Base-by-base conservation (phyloP, 768 basidiomycete species). In the Pisolithus marmoratus region DNA sequence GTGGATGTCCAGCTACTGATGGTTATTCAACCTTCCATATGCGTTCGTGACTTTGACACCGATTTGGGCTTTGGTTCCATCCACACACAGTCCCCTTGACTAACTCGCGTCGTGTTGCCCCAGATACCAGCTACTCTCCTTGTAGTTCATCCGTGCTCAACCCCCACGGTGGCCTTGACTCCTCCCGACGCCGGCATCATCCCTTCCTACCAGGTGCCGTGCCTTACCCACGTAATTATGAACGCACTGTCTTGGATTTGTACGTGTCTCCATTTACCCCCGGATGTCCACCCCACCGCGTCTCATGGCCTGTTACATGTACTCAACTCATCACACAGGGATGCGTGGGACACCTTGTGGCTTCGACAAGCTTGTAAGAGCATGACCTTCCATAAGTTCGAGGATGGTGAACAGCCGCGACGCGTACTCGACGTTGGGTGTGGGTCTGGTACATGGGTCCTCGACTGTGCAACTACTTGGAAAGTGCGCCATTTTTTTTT, bases 361-460 rank as follows among this genome's bases (percentile, higher is more conserved):
- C 72, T 73, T 50, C 73, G 76, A 46, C 77, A 79, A 47, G 69
- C 80, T 11, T 79, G 76, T 53, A 75, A 78, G 38, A 82, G 81
- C 58, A 59, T 81, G 26, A 85, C 84, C 0, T 85, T 78, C 74
- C 84, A 87, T 66, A 72, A 77, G 46, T 85, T 87, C 56, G 15
- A 34, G 20, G 27, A 50, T 29, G 43, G 23, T 40, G 26, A 27
- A 5, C n/a, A 34, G 1, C 42, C 49, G 23, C 50, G 48, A 26
- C 37, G 54, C 24, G 27, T 58, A 82, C 71, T 90, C 26, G 87
- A 90, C 58, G 68, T 90, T 42, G 87, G 86, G 9, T 88, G 86
- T 60, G 87, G 86, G 7, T 81, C 83, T n/a, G 87, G 87, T 15
- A 76, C 79, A 17, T 90, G 87, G 87, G 76, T 87, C 42, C 57